Base-by-base conservation (phyloP, 345 rosid species). In the Salix purpurea region DNA sequence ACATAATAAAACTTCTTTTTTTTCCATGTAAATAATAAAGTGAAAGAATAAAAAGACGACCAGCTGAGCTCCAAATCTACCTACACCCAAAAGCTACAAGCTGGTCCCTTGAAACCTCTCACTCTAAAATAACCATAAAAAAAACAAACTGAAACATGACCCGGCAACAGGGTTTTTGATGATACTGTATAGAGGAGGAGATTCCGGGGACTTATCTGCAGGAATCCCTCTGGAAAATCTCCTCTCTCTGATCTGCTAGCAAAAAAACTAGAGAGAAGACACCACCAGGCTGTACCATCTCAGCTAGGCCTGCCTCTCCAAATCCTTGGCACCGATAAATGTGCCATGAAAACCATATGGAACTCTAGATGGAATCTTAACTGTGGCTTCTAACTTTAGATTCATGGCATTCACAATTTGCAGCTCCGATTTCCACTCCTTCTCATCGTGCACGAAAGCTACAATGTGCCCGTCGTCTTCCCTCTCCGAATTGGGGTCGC, bases 271-370 rank as follows among this genome's bases (percentile, higher is more conserved):
- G 62, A 58, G 7, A 54, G 24, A 54, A 18, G 61, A 54, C 28
- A n/a, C 62, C 62, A 65, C 62, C 62, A 62, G 97, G 90, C 97
- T 90, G 88, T 74, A 26, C 36, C 54, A 48, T n/a, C 61, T 23
- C 52, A 7, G 48, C 72, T 77, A 91, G 39, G 91, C 91, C 81
- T 95, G 99, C 78, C 78, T 90, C 69, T 76, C 83, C 90, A 95
- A 76, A 60, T 88, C 92, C 67, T 83, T 82, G 11, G 92, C 82
- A 44, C 88, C 88, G 11, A 95, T 86, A 73, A 93, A 95, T 30
- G 99, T 93, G 46, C 99, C 99, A 73, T 95, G 99, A 72, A 95
- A 93, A 10, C 99, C 99, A 67, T 95, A 95, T 0, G 99, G 99
- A 6, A 95, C 97, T 68, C 99, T 86, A 8, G 98, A 95, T 15